phyloP scores from a whole-genome alignment of 2,329 filamentous ascomycete species.

The Stemphylium lycopersici region DNA sequence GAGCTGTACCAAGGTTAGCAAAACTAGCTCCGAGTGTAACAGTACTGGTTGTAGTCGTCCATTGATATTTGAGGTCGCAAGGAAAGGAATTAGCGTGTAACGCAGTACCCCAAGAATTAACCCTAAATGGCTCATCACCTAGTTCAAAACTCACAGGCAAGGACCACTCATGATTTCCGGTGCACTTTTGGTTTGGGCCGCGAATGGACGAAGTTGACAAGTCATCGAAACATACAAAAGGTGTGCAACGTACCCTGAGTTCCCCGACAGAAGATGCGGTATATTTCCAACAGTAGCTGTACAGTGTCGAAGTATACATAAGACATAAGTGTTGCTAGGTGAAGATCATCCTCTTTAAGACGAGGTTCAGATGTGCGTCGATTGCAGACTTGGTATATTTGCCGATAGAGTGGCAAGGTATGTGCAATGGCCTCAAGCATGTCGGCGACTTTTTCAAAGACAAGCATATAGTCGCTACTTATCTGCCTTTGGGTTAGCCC shows the following conservation, averaged over 20 bases:
- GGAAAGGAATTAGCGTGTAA: too few relatives aligned
- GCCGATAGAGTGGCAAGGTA: slow-evolving; percentile 31
- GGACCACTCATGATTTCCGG: too few relatives aligned
- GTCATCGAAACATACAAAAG: slow-evolving; percentile 1
- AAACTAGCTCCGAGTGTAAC: neutral
- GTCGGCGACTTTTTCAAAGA: slow-evolving; percentile 34
- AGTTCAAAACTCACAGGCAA: too few relatives aligned
- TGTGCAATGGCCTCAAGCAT: slow-evolving; percentile 33
- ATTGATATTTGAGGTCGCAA: neutral
- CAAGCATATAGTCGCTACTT: slow-evolving; percentile 25
- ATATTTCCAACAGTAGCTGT: slow-evolving; percentile 34
- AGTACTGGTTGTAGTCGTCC: neutral
- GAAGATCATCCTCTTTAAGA: slow-evolving; percentile 12
- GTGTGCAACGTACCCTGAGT: slow-evolving; percentile 31
- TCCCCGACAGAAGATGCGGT: slow-evolving; percentile 32
- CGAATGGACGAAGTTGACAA: too few relatives aligned
- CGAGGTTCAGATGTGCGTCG: slow-evolving; percentile 8
- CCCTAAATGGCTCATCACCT: too few relatives aligned
- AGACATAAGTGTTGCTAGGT: slow-evolving; percentile 28
- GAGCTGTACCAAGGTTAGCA: neutral
- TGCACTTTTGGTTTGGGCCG: too few relatives aligned
- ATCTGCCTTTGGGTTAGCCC: slow-evolving; percentile 17
- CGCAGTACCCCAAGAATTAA: too few relatives aligned
- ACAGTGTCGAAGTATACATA: slow-evolving; percentile 36
- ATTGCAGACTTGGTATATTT: slow-evolving; percentile 25